Conservation (phyloP, 148 eudicot species). For the Hydrangea macrophylla region DNA sequence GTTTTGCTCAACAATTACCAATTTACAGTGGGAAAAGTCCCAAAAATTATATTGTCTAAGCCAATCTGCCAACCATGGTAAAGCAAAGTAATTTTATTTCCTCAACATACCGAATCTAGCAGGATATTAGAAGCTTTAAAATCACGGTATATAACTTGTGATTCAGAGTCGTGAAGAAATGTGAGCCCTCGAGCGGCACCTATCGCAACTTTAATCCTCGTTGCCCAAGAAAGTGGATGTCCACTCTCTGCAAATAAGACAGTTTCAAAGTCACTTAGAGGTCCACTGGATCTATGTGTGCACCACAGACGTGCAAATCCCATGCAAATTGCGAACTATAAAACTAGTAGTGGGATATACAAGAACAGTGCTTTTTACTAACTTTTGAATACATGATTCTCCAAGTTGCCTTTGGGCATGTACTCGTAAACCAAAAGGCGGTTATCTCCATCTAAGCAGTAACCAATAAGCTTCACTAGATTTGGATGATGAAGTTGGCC, state of each 20-base stretch:
- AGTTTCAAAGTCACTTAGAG: background rate
- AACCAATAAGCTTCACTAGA: slow-evolving; percentile 53
- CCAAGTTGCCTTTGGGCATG: slow-evolving; percentile 50
- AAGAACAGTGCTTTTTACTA: slow-evolving; percentile 1
- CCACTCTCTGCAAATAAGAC: slow-evolving; percentile 20
- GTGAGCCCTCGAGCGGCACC: slow-evolving; percentile 52
- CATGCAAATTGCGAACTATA: background rate
- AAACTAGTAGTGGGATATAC: background rate
- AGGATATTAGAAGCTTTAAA: slow-evolving; percentile 53
- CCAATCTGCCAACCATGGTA: background rate
- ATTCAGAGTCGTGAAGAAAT: slow-evolving; percentile 38
- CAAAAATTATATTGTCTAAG: background rate
- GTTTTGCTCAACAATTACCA: background rate
- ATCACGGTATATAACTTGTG: slow-evolving; percentile 51
- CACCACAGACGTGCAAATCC: too few species aligned
- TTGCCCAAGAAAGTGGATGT: slow-evolving; percentile 47
- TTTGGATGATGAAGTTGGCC: slow-evolving; percentile 52
- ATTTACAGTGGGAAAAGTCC: background rate
- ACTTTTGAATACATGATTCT: slow-evolving; percentile 40
- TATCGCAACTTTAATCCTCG: slow-evolving; percentile 47
- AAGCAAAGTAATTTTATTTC: background rate
- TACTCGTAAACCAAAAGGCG: slow-evolving; percentile 49
- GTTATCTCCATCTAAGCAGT: slow-evolving; percentile 41
- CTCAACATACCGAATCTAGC: slow-evolving; percentile 38
- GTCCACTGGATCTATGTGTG: too few species aligned